Evolutionary conservation across 805 yeast species (phyloP).

Genomic region (Kodamaea kaohsiungensis): DNA sequence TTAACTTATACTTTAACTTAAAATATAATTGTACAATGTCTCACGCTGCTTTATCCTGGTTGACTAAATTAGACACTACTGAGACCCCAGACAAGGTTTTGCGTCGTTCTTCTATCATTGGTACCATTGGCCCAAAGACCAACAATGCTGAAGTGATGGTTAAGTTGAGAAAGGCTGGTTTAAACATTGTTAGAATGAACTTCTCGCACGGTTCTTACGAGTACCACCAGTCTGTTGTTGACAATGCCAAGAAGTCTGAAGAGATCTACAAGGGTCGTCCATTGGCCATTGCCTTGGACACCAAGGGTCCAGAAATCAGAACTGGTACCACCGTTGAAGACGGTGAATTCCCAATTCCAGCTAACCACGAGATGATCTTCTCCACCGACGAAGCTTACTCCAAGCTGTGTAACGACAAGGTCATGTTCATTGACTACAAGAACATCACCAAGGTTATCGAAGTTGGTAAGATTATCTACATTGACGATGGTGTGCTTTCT

Average conservation of each 20-base stretch:
- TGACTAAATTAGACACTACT: constrained; percentile 71
- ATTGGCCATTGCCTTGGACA: constrained; percentile 95
- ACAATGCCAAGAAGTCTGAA: constrained; percentile 94
- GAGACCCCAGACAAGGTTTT: constrained; percentile 74
- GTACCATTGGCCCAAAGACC: constrained; percentile 99
- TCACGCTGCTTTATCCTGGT: constrained; percentile 68
- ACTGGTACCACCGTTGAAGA: constrained; percentile 90
- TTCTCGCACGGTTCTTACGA: constrained; percentile 98
- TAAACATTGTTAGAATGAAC: constrained; percentile 98
- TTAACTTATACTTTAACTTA: not conserved
- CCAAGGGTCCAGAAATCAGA: constrained; percentile 99
- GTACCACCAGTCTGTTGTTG: constrained; percentile 95
- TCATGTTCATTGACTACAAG: constrained; percentile 91
- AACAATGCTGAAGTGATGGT: constrained; percentile 83
- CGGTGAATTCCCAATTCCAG: constrained; percentile 76
- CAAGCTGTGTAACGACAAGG: constrained; percentile 68
- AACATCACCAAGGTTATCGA: constrained; percentile 94
- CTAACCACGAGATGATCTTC: constrained; percentile 90
- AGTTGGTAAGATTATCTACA: constrained; percentile 85
- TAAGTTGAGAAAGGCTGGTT: constrained; percentile 92
- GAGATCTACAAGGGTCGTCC: constrained; percentile 92
- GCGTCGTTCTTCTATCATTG: constrained; percentile 96
- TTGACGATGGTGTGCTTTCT: constrained; percentile 97
- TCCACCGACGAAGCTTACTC: constrained; percentile 85
- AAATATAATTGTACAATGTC: constrained; percentile 31